Evolutionary conservation across 1,284 basidiomycete species (phyloP).

Genomic region (Rhodotorula mucilaginosa): DNA sequence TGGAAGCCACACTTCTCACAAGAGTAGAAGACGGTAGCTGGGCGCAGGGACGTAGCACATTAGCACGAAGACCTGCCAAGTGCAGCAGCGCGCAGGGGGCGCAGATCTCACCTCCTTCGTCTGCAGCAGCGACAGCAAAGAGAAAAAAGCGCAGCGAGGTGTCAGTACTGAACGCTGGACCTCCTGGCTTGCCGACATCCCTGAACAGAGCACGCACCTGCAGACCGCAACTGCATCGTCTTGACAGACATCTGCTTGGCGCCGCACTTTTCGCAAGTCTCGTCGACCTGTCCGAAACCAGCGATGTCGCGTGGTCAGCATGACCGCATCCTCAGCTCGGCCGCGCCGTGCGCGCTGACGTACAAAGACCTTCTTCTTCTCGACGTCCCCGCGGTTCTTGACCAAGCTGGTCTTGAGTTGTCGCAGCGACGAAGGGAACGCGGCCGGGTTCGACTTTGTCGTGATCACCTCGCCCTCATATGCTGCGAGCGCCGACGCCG

Average conservation of each 20-base stretch:
- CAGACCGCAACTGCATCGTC: constrained; percentile 52
- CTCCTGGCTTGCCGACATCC: background rate
- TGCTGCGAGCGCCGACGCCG: constrained; percentile 55
- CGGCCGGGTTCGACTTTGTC: constrained; percentile 86
- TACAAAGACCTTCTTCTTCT: constrained; percentile 63
- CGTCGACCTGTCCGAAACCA: constrained; percentile 64
- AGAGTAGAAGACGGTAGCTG: constrained; percentile 40
- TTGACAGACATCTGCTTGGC: constrained; percentile 51
- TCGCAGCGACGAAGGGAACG: constrained; percentile 84
- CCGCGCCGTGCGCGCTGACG: constrained; percentile 30
- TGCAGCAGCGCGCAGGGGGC: no score
- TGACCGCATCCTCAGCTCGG: background rate
- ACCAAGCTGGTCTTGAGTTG: constrained; percentile 84
- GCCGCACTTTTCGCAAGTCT: constrained; percentile 88
- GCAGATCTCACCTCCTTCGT: constrained; percentile 7
- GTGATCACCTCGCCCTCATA: constrained; percentile 90
- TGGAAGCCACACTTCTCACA: constrained; percentile 36
- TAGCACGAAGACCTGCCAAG: background rate
- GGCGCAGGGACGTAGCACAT: background rate
- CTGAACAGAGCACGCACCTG: constrained; percentile 43
- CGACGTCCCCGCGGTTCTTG: constrained; percentile 69
- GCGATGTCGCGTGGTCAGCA: no score
- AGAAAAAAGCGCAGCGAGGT: no score
- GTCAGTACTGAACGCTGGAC: no score
- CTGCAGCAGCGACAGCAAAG: background rate